phyloP scores from a whole-genome alignment of 2,329 filamentous ascomycete genomes.

The Onygenales sp. region DNA sequence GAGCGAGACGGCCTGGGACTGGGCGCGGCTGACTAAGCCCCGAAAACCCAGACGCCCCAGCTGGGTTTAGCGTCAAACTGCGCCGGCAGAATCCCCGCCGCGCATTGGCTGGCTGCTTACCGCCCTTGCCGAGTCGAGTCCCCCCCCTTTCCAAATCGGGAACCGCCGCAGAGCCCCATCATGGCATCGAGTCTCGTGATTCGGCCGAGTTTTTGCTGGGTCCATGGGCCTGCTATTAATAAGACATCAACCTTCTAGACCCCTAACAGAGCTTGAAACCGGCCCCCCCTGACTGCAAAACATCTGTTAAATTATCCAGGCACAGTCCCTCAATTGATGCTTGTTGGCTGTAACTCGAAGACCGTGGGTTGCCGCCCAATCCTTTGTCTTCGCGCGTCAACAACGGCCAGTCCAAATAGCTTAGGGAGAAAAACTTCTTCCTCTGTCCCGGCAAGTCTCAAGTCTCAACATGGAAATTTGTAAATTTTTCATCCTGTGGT shows the following conservation, averaged over 20 bases:
- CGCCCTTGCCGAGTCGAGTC: too few relatives aligned
- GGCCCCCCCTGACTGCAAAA: not conserved
- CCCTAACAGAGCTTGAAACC: not conserved
- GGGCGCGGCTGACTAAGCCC: not conserved
- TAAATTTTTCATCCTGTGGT: not conserved
- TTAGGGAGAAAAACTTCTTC: too few relatives aligned
- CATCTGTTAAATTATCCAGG: not conserved
- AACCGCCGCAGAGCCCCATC: not conserved
- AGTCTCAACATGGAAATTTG: not conserved
- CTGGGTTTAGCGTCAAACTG: not conserved
- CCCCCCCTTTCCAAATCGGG: not conserved
- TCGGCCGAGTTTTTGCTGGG: not conserved
- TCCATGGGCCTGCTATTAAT: not conserved
- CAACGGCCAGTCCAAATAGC: too few relatives aligned
- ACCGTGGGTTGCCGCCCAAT: not conserved
- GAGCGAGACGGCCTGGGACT: not conserved
- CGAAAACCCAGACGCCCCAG: not conserved
- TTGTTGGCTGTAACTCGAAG: not conserved
- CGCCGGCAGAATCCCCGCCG: too few relatives aligned
- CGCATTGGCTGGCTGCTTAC: too few relatives aligned
- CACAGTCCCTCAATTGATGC: not conserved
- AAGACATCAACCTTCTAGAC: not conserved
- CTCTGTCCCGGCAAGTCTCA: not conserved
- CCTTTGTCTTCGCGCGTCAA: not conserved
- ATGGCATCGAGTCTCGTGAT: not conserved